A percentile compares a stretch with the other conserved stretches of the same genome.
These are phyloP conservation scores for Pythium brassicae DNA, from an alignment of 352 stramenopile genomes.

Conservation along the genomic window DNA sequence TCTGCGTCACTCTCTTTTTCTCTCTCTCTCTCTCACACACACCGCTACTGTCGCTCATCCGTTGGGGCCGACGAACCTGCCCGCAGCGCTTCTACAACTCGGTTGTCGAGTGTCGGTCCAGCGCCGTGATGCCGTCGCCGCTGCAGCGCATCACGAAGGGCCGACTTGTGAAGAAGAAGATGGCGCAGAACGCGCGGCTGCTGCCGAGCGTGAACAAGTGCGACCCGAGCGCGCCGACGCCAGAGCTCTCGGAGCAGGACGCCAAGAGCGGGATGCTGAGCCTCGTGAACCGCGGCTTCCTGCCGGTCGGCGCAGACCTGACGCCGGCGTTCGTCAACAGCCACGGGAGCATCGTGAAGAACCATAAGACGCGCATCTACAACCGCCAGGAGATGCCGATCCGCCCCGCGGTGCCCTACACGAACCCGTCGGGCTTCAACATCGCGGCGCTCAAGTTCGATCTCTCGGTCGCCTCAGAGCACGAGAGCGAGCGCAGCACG, in stretches of 20 bases:
- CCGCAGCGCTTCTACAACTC: conserved; percentile 37
- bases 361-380: conserved; percentile 48
- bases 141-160: conserved; percentile 23
- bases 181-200: conserved; percentile 39
- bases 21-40: neutral
- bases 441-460: conserved; percentile 79
- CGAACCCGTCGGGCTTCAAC: conserved; percentile 67
- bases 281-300: conserved; percentile 66
- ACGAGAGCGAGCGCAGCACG: neutral
- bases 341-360: conserved; percentile 49
- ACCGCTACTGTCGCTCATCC: neutral
- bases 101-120: conserved; percentile 26
- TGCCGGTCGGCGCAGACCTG: conserved; percentile 54
- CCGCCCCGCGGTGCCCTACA: conserved; percentile 36
- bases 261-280: conserved; percentile 59
- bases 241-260: conserved; percentile 54
- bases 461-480: conserved; percentile 20
- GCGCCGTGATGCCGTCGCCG: conserved; percentile 5
- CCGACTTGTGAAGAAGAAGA: conserved; percentile 58
- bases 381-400: conserved; percentile 48
- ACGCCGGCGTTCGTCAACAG: conserved; percentile 57
- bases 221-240: conserved; percentile 46
- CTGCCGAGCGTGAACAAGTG: conserved; percentile 70
- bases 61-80: neutral
- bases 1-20: too few species aligned